A percentile compares a stretch with the other conserved stretches of the same genome.
Conservation (phyloP, 495 filamentous ascomycete species). For the Trichoderma parareesei region DNA sequence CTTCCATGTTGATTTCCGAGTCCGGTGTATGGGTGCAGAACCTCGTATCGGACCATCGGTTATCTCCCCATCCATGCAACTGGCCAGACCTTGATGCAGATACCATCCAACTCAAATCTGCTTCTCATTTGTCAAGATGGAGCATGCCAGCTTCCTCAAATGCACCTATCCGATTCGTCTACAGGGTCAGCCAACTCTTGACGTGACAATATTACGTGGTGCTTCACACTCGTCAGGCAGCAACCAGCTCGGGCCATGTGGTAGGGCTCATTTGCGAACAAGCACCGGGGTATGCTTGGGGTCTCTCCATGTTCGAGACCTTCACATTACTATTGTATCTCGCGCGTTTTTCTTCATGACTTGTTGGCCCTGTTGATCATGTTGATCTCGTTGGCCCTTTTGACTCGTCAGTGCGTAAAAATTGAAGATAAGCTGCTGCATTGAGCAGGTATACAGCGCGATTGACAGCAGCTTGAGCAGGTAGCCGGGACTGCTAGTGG, state of each 20-base stretch:
- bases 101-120: not conserved
- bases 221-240: not conserved
- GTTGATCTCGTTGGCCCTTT: too few species aligned
- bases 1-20: not conserved
- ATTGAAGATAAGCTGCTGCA: too few species aligned
- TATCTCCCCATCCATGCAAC: not conserved
- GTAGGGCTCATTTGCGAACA: not conserved
- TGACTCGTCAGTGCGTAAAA: too few species aligned
- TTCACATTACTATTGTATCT: too few species aligned
- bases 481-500: too few species aligned
- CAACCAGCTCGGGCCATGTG: not conserved
- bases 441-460: too few species aligned
- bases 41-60: not conserved
- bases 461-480: too few species aligned
- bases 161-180: not conserved
- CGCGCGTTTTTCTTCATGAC: too few species aligned
- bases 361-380: too few species aligned
- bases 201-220: not conserved
- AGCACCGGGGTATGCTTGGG: too few species aligned
- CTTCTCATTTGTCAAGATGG: not conserved
- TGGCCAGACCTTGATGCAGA: not conserved
- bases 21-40: not conserved
- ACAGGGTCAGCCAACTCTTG: not conserved
- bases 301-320: too few species aligned
- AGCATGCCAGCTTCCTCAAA: not conserved